phyloP scores from a whole-genome alignment of 106 monocot species.

The Apostasia ramifera region DNA sequence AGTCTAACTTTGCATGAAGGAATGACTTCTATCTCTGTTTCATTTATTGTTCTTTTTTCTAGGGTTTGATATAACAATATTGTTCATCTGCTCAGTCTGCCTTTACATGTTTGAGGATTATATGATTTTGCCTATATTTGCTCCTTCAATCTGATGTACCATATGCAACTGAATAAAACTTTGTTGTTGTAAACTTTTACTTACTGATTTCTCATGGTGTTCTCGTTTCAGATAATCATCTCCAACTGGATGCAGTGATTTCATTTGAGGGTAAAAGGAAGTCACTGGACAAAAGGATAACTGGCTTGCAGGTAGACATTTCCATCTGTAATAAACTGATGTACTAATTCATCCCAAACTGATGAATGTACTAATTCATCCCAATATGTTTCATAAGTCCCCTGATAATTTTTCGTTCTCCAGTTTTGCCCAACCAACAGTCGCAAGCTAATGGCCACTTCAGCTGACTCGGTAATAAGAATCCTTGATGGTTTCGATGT shows the following conservation, averaged over 20 bases:
- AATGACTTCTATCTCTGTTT: too few species aligned
- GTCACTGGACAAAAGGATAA: slow-evolving; percentile 60
- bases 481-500: slow-evolving; percentile 55
- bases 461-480: slow-evolving; percentile 52
- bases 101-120: too few species aligned
- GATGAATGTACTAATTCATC: not conserved
- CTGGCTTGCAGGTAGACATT: slow-evolving; percentile 64
- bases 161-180: too few species aligned
- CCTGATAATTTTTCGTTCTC: not conserved
- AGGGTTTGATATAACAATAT: too few species aligned
- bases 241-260: slow-evolving; percentile 38
- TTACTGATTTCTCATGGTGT: not conserved
- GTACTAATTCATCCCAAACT: not conserved
- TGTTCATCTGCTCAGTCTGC: too few species aligned
- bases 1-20: too few species aligned
- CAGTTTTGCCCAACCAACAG: slow-evolving; percentile 59
- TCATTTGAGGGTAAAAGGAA: slow-evolving; percentile 63
- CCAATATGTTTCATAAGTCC: too few species aligned
- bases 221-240: slow-evolving; percentile 36
- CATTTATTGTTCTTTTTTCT: too few species aligned
- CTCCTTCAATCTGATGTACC: too few species aligned
- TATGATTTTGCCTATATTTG: too few species aligned
- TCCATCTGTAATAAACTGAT: not conserved
- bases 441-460: slow-evolving; percentile 53
- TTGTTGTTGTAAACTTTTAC: too few species aligned